phyloP scores from a whole-genome alignment of 352 stramenopile genomes.

The Halophytophthora polymorphica region DNA sequence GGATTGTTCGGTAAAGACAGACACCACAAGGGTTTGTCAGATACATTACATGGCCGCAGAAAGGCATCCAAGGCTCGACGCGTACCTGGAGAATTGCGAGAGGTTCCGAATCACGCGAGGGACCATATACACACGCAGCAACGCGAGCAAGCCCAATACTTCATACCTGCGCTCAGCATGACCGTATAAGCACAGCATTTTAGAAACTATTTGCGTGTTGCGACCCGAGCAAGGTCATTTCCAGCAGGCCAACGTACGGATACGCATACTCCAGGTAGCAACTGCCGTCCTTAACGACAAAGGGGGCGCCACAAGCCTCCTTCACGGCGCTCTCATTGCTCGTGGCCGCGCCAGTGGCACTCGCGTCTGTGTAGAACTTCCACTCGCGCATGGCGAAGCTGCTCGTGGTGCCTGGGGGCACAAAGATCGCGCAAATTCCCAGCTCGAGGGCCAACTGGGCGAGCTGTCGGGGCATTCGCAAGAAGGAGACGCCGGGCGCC shows the following conservation, averaged over 20 bases:
- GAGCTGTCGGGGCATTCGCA: constrained; percentile 44
- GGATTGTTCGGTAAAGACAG: neutral
- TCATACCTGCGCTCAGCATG: constrained; percentile 40
- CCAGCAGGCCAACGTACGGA: constrained; percentile 38
- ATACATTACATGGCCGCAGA: neutral
- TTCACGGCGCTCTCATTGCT: neutral
- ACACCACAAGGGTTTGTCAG: neutral
- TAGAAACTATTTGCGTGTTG: no score
- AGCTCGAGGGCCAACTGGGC: constrained; percentile 45
- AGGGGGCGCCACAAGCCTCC: constrained; percentile 30
- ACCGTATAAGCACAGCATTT: no score
- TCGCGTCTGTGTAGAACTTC: constrained; percentile 53
- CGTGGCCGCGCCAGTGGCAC: neutral
- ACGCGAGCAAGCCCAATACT: constrained; percentile 55
- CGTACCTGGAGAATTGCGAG: constrained; percentile 71
- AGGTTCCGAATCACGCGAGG: constrained; percentile 71
- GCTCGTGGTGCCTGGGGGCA: constrained; percentile 48
- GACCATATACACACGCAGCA: constrained; percentile 78
- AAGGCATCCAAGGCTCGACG: neutral
- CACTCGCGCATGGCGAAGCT: constrained; percentile 63
- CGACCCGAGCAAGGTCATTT: no score
- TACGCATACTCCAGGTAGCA: constrained; percentile 76
- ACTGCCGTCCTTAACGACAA: constrained; percentile 26
- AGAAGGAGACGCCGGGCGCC: constrained; percentile 48
- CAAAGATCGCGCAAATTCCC: constrained; percentile 40